phyloP scores from a whole-genome alignment of 75 land plant species.

The Chamaecyparis obtusa region DNA sequence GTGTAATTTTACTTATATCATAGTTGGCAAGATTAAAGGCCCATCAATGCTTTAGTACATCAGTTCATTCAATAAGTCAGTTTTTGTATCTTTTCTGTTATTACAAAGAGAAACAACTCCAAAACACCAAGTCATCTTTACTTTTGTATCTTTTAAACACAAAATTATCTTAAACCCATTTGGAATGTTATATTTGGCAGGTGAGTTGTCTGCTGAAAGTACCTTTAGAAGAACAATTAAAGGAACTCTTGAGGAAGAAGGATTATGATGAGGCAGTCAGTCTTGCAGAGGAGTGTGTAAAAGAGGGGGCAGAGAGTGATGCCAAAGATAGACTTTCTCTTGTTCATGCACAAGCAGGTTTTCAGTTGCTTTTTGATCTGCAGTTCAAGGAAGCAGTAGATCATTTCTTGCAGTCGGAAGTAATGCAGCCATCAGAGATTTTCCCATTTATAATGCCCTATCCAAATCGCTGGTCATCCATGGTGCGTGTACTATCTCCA shows the following conservation, averaged over 20 bases:
- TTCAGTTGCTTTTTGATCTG: constrained; percentile 86
- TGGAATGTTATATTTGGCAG: constrained; percentile 29
- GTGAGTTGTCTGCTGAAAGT: constrained; percentile 68
- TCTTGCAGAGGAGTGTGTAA: constrained; percentile 69
- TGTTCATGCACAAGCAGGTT: constrained; percentile 96
- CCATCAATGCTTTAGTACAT: not conserved
- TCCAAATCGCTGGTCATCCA: constrained; percentile 85
- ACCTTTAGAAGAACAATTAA: constrained; percentile 85
- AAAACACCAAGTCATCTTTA: too few relatives aligned
- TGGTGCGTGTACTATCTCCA: constrained; percentile 42
- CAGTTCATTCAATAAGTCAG: not conserved
- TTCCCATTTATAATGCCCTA: constrained; percentile 92
- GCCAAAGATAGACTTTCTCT: constrained; percentile 68
- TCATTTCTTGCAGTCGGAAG: constrained; percentile 84
- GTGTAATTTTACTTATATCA: not conserved
- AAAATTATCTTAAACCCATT: not conserved
- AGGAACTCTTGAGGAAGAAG: constrained; percentile 84
- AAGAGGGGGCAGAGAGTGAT: constrained; percentile 44
- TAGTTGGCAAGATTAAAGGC: not conserved
- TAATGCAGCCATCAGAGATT: constrained; percentile 86
- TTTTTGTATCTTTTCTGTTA: not conserved
- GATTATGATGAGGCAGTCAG: constrained; percentile 67
- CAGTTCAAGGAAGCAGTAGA: constrained; percentile 86
- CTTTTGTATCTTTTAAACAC: not conserved
- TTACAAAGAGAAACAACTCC: not conserved